These are phyloP conservation scores for Barbatosphaeria neglecta DNA, from an alignment of 495 filamentous ascomycete species.

Conservation along the genomic window DNA sequence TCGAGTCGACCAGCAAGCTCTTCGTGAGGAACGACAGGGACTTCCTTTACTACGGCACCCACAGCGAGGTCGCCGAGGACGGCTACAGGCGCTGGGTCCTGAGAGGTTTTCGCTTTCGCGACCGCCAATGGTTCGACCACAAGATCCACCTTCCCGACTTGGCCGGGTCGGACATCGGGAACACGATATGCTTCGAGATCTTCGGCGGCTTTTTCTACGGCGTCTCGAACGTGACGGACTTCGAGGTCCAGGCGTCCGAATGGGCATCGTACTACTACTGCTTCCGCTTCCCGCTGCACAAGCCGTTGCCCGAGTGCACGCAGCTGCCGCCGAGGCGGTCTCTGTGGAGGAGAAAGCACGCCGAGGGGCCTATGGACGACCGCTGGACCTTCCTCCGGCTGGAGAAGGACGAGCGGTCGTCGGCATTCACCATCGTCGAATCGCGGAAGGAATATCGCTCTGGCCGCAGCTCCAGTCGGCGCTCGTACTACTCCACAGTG, in stretches of 20 bases:
- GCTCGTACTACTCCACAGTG: conserved; percentile 57
- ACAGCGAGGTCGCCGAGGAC: conserved; percentile 37
- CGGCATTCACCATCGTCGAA: conserved; percentile 53
- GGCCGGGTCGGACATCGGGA: conserved; percentile 53
- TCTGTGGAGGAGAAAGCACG: conserved; percentile 57
- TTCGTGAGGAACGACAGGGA: conserved; percentile 57
- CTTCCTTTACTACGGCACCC: conserved; percentile 59
- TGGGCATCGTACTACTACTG: conserved; percentile 65
- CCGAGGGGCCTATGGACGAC: conserved; percentile 67
- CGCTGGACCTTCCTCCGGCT: conserved; percentile 60
- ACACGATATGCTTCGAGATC: conserved; percentile 62
- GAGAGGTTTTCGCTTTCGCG: conserved; percentile 37
- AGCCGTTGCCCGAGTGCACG: conserved; percentile 14
- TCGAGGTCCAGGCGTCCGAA: conserved; percentile 53
- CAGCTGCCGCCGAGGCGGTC: conserved; percentile 24
- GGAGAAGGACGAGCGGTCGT: conserved; percentile 49
- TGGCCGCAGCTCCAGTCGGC: conserved; percentile 46
- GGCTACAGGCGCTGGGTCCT: conserved; percentile 52
- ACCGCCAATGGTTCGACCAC: conserved; percentile 15
- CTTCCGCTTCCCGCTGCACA: conserved; percentile 43
- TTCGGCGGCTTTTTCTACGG: conserved; percentile 59
- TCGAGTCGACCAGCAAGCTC: conserved; percentile 41
- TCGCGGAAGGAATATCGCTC: conserved; percentile 58
- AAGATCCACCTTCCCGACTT: conserved; percentile 40
- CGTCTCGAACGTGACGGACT: conserved; percentile 53